A percentile compares a stretch with the other conserved stretches of the same genome.
phyloP scores from a whole-genome alignment of 768 basidiomycete species.

The Calocybe gangraenosa region DNA sequence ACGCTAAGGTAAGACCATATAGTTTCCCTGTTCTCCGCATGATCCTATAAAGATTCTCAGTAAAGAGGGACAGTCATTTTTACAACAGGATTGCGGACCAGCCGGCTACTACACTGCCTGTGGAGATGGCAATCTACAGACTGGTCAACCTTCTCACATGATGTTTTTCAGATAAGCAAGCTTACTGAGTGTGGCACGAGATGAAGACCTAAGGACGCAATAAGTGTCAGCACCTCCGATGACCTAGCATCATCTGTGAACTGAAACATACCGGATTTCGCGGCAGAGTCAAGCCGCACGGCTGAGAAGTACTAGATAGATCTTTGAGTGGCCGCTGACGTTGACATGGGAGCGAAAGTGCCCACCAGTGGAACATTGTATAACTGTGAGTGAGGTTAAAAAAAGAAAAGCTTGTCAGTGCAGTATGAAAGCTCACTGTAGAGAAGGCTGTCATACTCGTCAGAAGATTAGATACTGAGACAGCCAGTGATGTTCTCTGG shows the following conservation, averaged over 20 bases:
- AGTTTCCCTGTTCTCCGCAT: conserved; percentile 87
- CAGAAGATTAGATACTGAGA: conserved; percentile 77
- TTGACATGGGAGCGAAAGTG: conserved; percentile 10
- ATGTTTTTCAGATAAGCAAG: conserved; percentile 10
- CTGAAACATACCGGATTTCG: conserved; percentile 57
- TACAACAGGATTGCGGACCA: conserved; percentile 46
- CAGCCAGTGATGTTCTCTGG: conserved; percentile 75
- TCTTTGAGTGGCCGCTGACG: conserved; percentile 7
- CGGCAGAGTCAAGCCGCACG: conserved; percentile 64
- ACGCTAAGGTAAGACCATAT: conserved; percentile 66
- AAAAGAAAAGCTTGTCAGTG: conserved; percentile 18
- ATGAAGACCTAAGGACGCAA: conserved; percentile 58
- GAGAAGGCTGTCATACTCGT: conserved; percentile 77
- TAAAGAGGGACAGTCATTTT: conserved; percentile 4
- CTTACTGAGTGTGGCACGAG: conserved; percentile 87
- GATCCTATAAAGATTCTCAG: conserved; percentile 45
- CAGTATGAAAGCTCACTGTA: conserved; percentile 43
- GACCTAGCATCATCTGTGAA: conserved; percentile 8
- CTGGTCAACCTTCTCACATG: conserved; percentile 15
- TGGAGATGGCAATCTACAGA: conserved; percentile 68
- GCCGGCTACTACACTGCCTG: conserved; percentile 85
- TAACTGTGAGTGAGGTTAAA: conserved; percentile 36
- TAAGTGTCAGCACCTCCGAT: conserved; percentile 10
- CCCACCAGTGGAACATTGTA: conserved; percentile 82
- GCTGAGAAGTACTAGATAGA: conserved; percentile 76